Evolutionary conservation across 2,329 filamentous ascomycete genomes (phyloP), one percentile per base, ranked within the genome.

Genomic region (Colletotrichum tropicale): DNA sequence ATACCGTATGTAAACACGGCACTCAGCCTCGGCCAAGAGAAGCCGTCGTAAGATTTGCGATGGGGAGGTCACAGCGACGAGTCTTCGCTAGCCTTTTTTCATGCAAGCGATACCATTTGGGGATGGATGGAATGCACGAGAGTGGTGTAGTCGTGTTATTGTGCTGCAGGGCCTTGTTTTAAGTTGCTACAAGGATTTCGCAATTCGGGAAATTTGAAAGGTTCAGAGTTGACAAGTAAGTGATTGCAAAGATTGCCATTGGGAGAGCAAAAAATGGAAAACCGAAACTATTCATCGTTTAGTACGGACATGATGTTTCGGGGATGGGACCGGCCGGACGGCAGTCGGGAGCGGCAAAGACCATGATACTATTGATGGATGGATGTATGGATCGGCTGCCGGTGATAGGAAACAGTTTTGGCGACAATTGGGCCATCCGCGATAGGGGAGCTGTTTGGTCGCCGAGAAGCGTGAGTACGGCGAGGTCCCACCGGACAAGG

Each of bases 261-360:
- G 43, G 43, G 10, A 52, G 12, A 52, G 38, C 10, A 52, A 21
- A 52, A 52, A 4, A 10, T 13, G 43, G 43, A 13, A 8, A 52
- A 21, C 24, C 13, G 24, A 58, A 30, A 58, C 15, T 30, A 30
- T 48, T 52, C 24, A 21, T 32, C 10, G 24, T 30, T 55, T 28
- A 28, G 12, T 21, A 36, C 18, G 61, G 24, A 65, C 18, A 52
- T 52, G 64, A n/a, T 56, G 52, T 58, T 43, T 60, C 66, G 66
- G 52, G 38, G 36, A 68, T 43, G 52, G 24, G 32, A 18, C 66
- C 48, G 52, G 55, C 36, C n/a, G 38, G 38, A 32, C 73, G 73
- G 73, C 73, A 67, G 69, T 72, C 73, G 73, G 73, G 13, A 62
- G 69, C 73, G 69, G 73, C 30, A 62, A 38, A 18, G 34, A 36